Conservation (phyloP, 1,284 basidiomycete genomes). For the Ceratobasidium sp. region DNA sequence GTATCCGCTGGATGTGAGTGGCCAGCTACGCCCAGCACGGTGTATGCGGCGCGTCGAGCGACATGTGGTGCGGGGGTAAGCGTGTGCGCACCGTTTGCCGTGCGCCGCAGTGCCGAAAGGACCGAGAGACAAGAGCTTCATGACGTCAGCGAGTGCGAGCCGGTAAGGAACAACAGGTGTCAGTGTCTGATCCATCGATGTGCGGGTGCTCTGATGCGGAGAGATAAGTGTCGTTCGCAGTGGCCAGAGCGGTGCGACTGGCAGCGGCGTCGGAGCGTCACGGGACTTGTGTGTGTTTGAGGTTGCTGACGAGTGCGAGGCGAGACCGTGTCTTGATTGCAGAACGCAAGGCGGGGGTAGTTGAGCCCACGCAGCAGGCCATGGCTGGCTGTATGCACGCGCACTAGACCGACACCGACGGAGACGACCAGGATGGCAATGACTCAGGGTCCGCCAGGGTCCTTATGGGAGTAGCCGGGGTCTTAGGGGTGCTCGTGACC, state of each 20-base stretch:
- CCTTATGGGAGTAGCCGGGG: constrained; percentile 5
- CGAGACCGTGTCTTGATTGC: constrained; percentile 1
- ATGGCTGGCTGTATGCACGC: constrained; percentile 1
- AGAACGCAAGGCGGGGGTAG: neutral
- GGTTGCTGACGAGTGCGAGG: neutral
- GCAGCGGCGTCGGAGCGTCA: neutral
- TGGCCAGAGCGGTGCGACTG: neutral
- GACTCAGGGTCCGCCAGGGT: constrained; percentile 2
- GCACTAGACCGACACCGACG: too few relatives aligned
- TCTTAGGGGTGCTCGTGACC: constrained; percentile 22
- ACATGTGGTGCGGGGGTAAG: constrained; percentile 1
- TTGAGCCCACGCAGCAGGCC: neutral
- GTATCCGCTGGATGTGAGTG: constrained; percentile 29
- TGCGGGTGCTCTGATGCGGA: constrained; percentile 13
- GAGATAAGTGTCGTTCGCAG: constrained; percentile 26
- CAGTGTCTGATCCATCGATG: constrained; percentile 3
- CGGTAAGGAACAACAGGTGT: neutral
- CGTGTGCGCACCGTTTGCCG: neutral
- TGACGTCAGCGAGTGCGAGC: constrained; percentile 17
- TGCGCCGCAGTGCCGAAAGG: constrained; percentile 13
- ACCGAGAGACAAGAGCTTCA: neutral
- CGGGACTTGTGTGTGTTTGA: neutral
- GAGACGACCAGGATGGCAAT: constrained; percentile 12
- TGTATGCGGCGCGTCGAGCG: neutral
- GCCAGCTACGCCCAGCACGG: constrained; percentile 6